A percentile compares a stretch with the other conserved stretches of the same genome.
These are phyloP conservation scores for Stylosanthes scabra DNA, from an alignment of 331 rosid species.

Conservation along the genomic window DNA sequence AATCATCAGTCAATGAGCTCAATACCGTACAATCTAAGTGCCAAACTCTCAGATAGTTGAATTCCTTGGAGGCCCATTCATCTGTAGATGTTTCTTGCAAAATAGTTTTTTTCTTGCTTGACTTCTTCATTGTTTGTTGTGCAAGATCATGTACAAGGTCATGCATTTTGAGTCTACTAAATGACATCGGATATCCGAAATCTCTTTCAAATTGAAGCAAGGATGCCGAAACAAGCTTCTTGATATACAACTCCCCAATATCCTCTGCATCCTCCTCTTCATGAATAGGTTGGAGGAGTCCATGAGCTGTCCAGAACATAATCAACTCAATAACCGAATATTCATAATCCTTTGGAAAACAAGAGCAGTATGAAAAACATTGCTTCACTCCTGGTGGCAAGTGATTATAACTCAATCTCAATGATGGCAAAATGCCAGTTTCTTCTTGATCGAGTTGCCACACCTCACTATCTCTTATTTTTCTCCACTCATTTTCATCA, in stretches of 20 bases:
- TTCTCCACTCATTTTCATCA: slow-evolving; percentile 32
- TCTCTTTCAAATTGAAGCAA: slow-evolving; percentile 39
- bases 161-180: slow-evolving; percentile 19
- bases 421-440: slow-evolving; percentile 30
- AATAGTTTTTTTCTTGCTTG: too few species aligned
- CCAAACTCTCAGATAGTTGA: slow-evolving; percentile 40
- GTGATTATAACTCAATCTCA: slow-evolving; percentile 37
- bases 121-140: too few species aligned
- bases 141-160: slow-evolving; percentile 48
- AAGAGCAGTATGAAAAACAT: slow-evolving; percentile 34
- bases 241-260: slow-evolving; percentile 34
- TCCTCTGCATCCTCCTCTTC: slow-evolving; percentile 26
- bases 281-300: slow-evolving; percentile 27
- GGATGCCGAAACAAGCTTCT: slow-evolving; percentile 35
- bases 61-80: slow-evolving; percentile 11
- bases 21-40: neutral
- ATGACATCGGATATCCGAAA: too few species aligned
- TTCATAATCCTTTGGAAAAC: slow-evolving; percentile 35
- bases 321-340: neutral
- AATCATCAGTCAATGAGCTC: slow-evolving; percentile 28
- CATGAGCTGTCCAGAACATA: slow-evolving; percentile 46
- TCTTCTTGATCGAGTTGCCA: slow-evolving; percentile 22
- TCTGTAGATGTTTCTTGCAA: neutral
- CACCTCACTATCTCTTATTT: slow-evolving; percentile 36
- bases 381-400: slow-evolving; percentile 36